A percentile compares a stretch with the other conserved stretches of the same genome.
Conservation (phyloP, 768 basidiomycete genomes). For the Boletus rufocinnamomeus region DNA sequence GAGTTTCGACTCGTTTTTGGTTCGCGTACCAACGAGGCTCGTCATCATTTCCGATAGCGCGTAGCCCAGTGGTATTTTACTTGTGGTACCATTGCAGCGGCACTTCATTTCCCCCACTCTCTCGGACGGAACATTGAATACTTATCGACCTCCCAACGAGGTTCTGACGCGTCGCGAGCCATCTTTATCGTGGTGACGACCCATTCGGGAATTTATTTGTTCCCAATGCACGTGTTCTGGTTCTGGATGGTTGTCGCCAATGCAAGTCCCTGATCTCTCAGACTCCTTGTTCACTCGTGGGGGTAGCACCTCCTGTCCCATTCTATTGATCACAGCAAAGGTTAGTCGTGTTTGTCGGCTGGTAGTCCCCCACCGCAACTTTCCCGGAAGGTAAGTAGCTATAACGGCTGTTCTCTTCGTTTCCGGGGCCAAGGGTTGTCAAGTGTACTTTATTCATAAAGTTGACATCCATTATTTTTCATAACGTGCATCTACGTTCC, state of each 20-base stretch:
- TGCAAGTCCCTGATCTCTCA: background rate
- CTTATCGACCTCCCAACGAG: constrained; percentile 7
- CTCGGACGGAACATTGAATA: constrained; percentile 14
- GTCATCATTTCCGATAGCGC: background rate
- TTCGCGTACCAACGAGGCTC: background rate
- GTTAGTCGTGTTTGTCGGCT: background rate
- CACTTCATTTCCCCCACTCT: background rate
- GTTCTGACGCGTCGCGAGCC: background rate
- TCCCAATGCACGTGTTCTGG: constrained; percentile 1
- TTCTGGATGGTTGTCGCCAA: background rate
- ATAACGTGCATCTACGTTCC: background rate
- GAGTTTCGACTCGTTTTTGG: background rate
- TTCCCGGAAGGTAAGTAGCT: background rate
- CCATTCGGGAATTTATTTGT: background rate
- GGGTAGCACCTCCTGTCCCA: background rate
- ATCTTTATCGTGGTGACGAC: background rate
- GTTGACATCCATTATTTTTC: no score
- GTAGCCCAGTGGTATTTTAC: background rate
- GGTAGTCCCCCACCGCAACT: background rate
- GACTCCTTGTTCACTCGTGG: background rate
- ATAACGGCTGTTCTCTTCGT: background rate
- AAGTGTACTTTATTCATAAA: constrained; percentile 4
- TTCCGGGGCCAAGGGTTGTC: background rate
- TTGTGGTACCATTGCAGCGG: background rate
- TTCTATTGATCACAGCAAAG: background rate